Evolutionary conservation across 306 rosid genomes (phyloP), one percentile per base, ranked within the genome.

Genomic region (Ormosia semicastrata): DNA sequence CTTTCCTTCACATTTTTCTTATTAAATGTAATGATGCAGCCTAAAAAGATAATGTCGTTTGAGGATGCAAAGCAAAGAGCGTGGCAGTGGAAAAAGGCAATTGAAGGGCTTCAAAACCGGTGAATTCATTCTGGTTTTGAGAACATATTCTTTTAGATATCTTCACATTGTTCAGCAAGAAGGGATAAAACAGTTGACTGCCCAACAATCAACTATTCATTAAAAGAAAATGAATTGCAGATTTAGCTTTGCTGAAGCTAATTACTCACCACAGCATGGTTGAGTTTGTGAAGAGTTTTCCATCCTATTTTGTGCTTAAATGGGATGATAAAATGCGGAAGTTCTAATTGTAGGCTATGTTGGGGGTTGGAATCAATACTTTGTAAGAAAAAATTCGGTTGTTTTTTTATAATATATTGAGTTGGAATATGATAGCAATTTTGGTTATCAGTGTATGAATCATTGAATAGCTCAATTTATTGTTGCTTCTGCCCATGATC

Each of bases 31-130:
- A 66, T 78, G 68, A 57, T 88, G 84, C 98, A 96, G 98, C 97
- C 99, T 4, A 96, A 96, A 76, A 96, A 96, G 91, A 91, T 96
- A 56, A 63, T 91, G 79, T 87, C 93, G 5, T 96, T 94, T 30
- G 98, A 96, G 89, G 99, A 96, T 69, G 86, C 97, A 17, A 96
- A 96, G 82, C 99, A 94, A 86, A 90, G 97, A 86, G 97, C 98
- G 4, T 87, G 87, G 87, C 97, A 91, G 65, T 96, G 98, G 99
- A 96, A 96, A 90, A 96, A 94, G 89, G 97, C 98, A 9, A 96
- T 96, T 4, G 99, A 96, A 86, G 99, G 88, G 75, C 98, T 96
- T 89, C 98, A 96, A 83, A 96, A 92, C 82, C 88, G 92, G 91
- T 96, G 96, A 94, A 83, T 75, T 46, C 50, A 44, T 82, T 71